Conservation (phyloP, 2,329 filamentous ascomycete species). For the Ascochyta pisi region DNA sequence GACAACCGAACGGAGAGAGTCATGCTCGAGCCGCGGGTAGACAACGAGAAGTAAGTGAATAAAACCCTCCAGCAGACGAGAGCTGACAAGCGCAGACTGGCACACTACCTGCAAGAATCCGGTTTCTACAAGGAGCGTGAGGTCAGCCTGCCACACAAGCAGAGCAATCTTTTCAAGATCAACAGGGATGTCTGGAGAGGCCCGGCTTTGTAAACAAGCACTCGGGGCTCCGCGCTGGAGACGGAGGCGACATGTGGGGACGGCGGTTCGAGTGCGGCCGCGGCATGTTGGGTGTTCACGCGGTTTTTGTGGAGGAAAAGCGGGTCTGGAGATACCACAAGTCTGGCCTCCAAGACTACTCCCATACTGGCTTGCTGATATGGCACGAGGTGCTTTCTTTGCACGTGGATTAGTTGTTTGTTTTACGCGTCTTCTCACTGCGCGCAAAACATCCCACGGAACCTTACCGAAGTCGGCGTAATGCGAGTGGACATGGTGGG, state of each 20-base stretch:
- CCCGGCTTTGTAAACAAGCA: slow-evolving; percentile 33
- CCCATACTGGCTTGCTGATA: slow-evolving; percentile 1
- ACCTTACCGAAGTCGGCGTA: slow-evolving; percentile 15
- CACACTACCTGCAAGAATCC: slow-evolving; percentile 71
- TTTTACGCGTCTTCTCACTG: slow-evolving; percentile 1
- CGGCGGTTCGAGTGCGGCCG: slow-evolving; percentile 11
- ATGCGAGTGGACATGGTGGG: neutral
- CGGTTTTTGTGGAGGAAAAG: slow-evolving; percentile 29
- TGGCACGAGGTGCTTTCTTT: neutral
- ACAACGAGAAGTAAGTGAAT: slow-evolving; percentile 80
- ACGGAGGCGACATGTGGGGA: slow-evolving; percentile 10
- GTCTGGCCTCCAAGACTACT: slow-evolving; percentile 18
- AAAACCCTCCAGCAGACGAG: neutral
- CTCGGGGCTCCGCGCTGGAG: slow-evolving; percentile 13
- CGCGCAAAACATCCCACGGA: slow-evolving; percentile 7
- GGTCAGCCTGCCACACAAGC: slow-evolving; percentile 89
- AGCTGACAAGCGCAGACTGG: slow-evolving; percentile 60
- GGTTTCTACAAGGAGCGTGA: slow-evolving; percentile 90
- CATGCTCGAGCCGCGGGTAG: slow-evolving; percentile 86
- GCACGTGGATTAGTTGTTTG: slow-evolving; percentile 10
- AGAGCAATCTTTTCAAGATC: slow-evolving; percentile 83
- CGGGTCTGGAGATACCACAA: slow-evolving; percentile 25
- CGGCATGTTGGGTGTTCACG: slow-evolving; percentile 24
- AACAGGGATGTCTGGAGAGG: slow-evolving; percentile 75
- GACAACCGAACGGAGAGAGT: slow-evolving; percentile 84